Base-by-base conservation (phyloP, 2,329 filamentous ascomycete genomes). In the Camillea tinctor region DNA sequence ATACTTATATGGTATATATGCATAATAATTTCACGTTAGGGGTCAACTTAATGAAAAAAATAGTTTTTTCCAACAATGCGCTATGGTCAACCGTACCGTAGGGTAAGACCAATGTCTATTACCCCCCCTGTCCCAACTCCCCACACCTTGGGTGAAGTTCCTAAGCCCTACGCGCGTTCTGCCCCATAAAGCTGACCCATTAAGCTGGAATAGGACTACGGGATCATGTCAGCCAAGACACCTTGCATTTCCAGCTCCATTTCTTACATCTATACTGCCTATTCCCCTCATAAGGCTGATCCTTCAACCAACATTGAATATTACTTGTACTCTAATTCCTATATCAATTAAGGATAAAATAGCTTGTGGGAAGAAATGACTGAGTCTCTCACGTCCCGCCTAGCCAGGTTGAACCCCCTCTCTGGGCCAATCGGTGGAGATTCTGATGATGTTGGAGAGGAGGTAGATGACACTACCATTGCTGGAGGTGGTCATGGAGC, bases 401-500 rank as follows among this genome's bases (percentile, higher is more conserved):
- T 79, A 7, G 70, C 75, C 22, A 75, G 70, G 60, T 70, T 81
- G 52, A 80, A 77, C 51, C 75, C 75, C 4, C 76, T 81, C 61
- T 70, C 72, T 24, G 68, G 64, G 55, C 57, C 63, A 57, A 64
- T 5, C 51, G 64, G 22, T 64, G 70, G 72, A 5, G 60, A 57
- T 30, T 80, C 81, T 58, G 79, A 82, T 48, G 81, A 86, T 30
- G 68, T 75, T 26, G 84, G 84, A 58, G 81, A 86, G 60, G 76
- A 77, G 54, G 80, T 85, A 61, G 81, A 84, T 64, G 69, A 69
- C 54, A 68, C 72, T 59, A 82, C 77, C 48, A 76, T 88, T 11
- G 87, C 84, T 1, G 85, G 86, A 30, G 85, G 85, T n/a, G 85
- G 85, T 51, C 84, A 84, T 70, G 78, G 78, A 56, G 75, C 76